These are phyloP conservation scores for Pythium grandisporangium DNA, from an alignment of 352 stramenopile genomes.

Conservation along the genomic window DNA sequence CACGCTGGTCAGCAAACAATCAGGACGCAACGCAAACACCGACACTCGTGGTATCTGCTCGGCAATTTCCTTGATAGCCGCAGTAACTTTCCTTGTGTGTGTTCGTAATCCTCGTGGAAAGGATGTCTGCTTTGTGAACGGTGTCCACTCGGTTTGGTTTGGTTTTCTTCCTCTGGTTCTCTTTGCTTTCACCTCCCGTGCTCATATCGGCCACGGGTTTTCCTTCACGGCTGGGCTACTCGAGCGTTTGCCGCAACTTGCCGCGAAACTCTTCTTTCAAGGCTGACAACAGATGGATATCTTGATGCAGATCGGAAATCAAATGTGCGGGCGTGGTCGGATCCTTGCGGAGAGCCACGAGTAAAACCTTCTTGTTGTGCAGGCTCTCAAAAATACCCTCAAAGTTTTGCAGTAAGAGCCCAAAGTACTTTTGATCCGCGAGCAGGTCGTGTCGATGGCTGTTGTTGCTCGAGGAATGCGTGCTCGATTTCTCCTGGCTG, in stretches of 20 bases:
- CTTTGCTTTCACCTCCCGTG: too few species aligned
- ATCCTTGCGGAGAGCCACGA: slow-evolving; percentile 65
- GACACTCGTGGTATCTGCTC: too few species aligned
- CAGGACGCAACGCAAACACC: too few species aligned
- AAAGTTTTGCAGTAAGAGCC: slow-evolving; percentile 74
- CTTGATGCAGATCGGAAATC: slow-evolving; percentile 66
- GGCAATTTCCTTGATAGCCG: too few species aligned
- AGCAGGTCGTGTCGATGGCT: slow-evolving; percentile 40
- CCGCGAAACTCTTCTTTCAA: slow-evolving; percentile 77
- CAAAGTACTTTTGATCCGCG: slow-evolving; percentile 77
- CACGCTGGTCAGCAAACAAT: too few species aligned
- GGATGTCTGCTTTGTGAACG: too few species aligned
- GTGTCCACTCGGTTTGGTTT: too few species aligned
- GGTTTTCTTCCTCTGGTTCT: too few species aligned
- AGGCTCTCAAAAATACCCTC: slow-evolving; percentile 78
- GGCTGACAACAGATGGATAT: slow-evolving; percentile 73
- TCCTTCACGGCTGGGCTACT: too few species aligned
- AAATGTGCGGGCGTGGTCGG: slow-evolving; percentile 53
- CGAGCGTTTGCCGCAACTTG: slow-evolving; percentile 53
- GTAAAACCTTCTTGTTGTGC: slow-evolving; percentile 78
- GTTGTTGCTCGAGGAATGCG: slow-evolving; percentile 19
- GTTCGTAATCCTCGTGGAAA: too few species aligned
- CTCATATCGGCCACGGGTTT: too few species aligned
- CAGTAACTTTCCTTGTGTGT: too few species aligned
- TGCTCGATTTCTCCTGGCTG: slow-evolving; percentile 41